Conservation (phyloP, 2,329 filamentous ascomycete species). For the Aspergillus novofumigatus region DNA sequence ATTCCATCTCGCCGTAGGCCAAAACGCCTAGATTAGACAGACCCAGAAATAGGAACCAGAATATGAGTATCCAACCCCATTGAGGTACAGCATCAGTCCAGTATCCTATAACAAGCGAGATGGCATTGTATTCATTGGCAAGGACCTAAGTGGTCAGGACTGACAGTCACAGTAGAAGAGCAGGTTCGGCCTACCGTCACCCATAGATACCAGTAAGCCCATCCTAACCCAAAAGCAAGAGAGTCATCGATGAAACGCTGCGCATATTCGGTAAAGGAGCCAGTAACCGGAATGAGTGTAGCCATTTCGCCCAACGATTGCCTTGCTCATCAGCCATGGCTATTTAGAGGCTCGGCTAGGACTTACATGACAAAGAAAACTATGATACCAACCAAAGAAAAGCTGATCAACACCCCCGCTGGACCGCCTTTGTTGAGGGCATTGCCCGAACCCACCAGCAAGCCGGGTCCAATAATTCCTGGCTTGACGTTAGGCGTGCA, state of each 20-base stretch:
- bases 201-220: constrained; percentile 61
- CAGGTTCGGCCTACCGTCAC: constrained; percentile 27
- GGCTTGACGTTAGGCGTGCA: constrained; percentile 30
- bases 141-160: constrained; percentile 17
- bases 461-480: constrained; percentile 62
- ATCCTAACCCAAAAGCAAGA: constrained; percentile 64
- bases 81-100: constrained; percentile 44
- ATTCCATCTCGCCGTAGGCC: constrained; percentile 53
- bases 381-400: constrained; percentile 66
- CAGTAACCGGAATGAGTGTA: constrained; percentile 66
- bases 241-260: constrained; percentile 69
- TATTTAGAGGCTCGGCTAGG: not conserved
- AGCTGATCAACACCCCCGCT: constrained; percentile 68
- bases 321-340: constrained; percentile 51
- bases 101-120: constrained; percentile 43
- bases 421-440: constrained; percentile 67
- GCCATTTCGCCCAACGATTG: constrained; percentile 72
- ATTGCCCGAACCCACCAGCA: constrained; percentile 68
- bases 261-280: constrained; percentile 66
- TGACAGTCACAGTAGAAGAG: not conserved
- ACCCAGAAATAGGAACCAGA: constrained; percentile 42
- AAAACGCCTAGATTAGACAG: constrained; percentile 41
- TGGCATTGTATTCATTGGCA: constrained; percentile 46
- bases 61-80: constrained; percentile 47
- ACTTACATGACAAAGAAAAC: constrained; percentile 47